Evolutionary conservation across 345 rosid genomes (phyloP).

Genomic region (Turnera subulata): DNA sequence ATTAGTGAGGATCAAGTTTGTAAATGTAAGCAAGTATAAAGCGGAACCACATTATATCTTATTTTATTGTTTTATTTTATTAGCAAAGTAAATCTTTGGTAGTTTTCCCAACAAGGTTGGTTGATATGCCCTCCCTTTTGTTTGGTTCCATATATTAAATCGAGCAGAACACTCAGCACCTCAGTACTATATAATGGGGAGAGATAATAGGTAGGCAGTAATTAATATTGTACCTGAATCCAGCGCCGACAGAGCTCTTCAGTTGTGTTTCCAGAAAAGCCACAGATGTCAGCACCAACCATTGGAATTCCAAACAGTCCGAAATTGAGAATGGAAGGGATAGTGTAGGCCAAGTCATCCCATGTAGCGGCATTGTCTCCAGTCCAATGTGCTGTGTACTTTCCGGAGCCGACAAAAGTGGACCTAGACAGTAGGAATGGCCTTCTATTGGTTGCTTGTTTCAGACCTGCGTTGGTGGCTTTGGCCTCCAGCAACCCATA

Average conservation of each 20-base stretch:
- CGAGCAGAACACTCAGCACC: no score
- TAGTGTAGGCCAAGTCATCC: constrained; percentile 58
- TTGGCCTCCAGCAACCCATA: constrained; percentile 60
- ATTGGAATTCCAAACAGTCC: constrained; percentile 81
- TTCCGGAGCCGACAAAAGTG: constrained; percentile 70
- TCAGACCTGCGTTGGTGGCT: constrained; percentile 58
- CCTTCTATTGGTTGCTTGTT: constrained; percentile 44
- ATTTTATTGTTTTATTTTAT: no score
- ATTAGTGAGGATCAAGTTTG: no score
- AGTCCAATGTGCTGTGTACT: constrained; percentile 78
- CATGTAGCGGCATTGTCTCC: constrained; percentile 69
- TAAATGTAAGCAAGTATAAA: no score
- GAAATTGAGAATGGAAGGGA: constrained; percentile 57
- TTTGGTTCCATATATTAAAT: no score
- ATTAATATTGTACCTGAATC: constrained; percentile 51
- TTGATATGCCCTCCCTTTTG: no score
- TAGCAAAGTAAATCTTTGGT: no score
- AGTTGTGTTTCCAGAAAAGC: constrained; percentile 47
- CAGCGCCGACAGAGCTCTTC: constrained; percentile 72
- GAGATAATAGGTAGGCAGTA: no score
- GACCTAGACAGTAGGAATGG: constrained; percentile 71
- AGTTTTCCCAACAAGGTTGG: no score
- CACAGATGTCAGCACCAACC: constrained; percentile 85
- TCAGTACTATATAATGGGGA: no score
- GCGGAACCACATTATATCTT: no score